Evolutionary conservation across 768 basidiomycete species (phyloP).

Genomic region (Lepiota brunneoincarnata): DNA sequence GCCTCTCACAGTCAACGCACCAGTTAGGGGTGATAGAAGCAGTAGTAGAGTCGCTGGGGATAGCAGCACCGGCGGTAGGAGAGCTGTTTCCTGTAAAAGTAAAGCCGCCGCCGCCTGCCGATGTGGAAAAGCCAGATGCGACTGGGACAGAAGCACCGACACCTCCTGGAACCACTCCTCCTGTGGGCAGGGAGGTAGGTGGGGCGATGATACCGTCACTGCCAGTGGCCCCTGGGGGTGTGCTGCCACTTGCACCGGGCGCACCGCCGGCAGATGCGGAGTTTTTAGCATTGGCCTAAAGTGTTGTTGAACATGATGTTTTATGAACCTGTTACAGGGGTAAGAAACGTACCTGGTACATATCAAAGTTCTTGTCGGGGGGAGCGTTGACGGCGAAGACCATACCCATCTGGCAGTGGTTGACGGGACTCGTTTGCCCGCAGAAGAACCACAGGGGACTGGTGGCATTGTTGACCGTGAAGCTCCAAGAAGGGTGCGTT

Average conservation of each 20-base stretch:
- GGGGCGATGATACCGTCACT: not conserved
- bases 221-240: too few relatives aligned
- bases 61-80: conserved; percentile 14
- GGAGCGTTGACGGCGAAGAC: conserved; percentile 60
- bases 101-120: not conserved
- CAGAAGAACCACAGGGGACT: conserved; percentile 65
- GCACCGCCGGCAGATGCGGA: not conserved
- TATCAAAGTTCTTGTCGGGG: conserved; percentile 40
- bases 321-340: too few relatives aligned
- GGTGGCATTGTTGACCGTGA: conserved; percentile 43
- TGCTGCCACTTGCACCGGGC: conserved; percentile 1
- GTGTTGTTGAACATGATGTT: too few relatives aligned
- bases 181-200: not conserved
- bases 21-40: conserved; percentile 18
- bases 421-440: conserved; percentile 37
- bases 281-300: conserved; percentile 18
- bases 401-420: conserved; percentile 55
- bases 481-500: conserved; percentile 38
- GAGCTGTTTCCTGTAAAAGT: not conserved
- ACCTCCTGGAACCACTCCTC: not conserved
- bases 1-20: conserved; percentile 26
- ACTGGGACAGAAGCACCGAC: too few relatives aligned
- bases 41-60: conserved; percentile 18
- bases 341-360: conserved; percentile 39
- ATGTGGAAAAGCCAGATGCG: not conserved